Percentiles rank a stretch among this genome's conserved stretches.
Conservation (phyloP, 2,329 filamentous ascomycete genomes). For the Myriangium duriaei region DNA sequence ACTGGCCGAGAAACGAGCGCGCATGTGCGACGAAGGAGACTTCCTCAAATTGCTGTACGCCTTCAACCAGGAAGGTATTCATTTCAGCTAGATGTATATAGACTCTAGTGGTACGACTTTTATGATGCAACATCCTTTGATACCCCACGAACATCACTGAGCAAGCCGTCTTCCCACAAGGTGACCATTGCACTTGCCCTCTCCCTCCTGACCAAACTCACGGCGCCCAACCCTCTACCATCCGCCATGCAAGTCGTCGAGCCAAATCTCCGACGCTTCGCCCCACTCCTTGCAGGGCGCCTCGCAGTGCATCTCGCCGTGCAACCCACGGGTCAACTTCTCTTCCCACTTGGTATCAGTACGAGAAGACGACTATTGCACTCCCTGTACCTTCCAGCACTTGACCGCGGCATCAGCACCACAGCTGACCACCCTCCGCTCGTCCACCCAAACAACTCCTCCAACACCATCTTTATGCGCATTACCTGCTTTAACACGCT, state of each 20-base stretch:
- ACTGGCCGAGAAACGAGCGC: slow-evolving; percentile 66
- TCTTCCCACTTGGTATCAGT: too few species aligned
- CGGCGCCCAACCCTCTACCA: too few species aligned
- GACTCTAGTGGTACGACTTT: background rate
- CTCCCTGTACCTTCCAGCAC: slow-evolving; percentile 59
- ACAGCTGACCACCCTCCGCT: slow-evolving; percentile 56
- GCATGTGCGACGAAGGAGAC: slow-evolving; percentile 85
- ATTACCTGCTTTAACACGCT: slow-evolving; percentile 70
- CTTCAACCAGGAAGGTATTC: slow-evolving; percentile 86
- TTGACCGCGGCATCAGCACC: slow-evolving; percentile 87
- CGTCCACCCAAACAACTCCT: slow-evolving; percentile 68
- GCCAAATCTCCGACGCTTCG: too few species aligned
- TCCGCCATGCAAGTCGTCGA: too few species aligned
- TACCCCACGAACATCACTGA: too few species aligned
- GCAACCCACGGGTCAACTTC: too few species aligned
- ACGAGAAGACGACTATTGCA: too few species aligned
- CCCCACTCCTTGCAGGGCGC: too few species aligned
- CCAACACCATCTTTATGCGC: slow-evolving; percentile 95
- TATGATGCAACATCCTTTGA: background rate
- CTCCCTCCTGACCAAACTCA: too few species aligned
- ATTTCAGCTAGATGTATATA: slow-evolving; percentile 52
- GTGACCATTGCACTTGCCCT: too few species aligned
- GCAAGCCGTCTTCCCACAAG: too few species aligned
- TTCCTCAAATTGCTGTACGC: slow-evolving; percentile 71
- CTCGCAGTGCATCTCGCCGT: too few species aligned